Evolutionary conservation across 305 asterid genomes (phyloP), one percentile per base, ranked within the genome.

Genomic region (Salvia sclarea): DNA sequence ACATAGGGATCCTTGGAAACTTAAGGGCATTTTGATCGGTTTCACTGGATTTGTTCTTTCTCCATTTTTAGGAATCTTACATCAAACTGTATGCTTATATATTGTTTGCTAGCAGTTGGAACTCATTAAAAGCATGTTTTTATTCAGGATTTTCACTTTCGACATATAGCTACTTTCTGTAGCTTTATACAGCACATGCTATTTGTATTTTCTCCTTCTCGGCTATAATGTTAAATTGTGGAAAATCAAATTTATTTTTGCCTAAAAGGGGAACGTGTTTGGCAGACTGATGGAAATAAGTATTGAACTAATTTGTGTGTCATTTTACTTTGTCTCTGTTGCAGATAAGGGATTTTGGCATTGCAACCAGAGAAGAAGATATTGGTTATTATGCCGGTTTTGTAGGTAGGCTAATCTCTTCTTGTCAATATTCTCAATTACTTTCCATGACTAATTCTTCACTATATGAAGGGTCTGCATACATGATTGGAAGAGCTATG

Each of bases 341-440:
- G 61, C 75, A 92, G 96, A 58, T 88, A 72, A 80, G 87, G 67
- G 97, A 92, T 76, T 86, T 92, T 61, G 84, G 80, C 75, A 74
- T 90, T 75, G 97, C 97, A 14, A 28, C 81, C 63, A 76, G 74
- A 73, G 93, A 85, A 70, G 97, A 88, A 74, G 92, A 89, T 75
- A 85, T 92, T 49, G 89, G 90, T 62, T 85, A 58, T 64, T 92
- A 88, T 79, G 98, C 96, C 8, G 99, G 99, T 76, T 91, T 78
- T 81, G 68, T 94, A 66, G 99, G 99, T 93, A 64, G 48, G 71
- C 44, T 21, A 16, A 55, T 49, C 69, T 66, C 55, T 59, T 71
- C 37, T 68, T 70, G 58, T n/a, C 31, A 12, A 20, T 28, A 8
- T 48, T 35, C 43, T 33, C 22, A 30, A 11, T 28, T 45, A 5